Evolutionary conservation across 2,329 filamentous ascomycete species (phyloP), one percentile per base, ranked within the genome.

Genomic region (Lecanoromycetidae sp.): DNA sequence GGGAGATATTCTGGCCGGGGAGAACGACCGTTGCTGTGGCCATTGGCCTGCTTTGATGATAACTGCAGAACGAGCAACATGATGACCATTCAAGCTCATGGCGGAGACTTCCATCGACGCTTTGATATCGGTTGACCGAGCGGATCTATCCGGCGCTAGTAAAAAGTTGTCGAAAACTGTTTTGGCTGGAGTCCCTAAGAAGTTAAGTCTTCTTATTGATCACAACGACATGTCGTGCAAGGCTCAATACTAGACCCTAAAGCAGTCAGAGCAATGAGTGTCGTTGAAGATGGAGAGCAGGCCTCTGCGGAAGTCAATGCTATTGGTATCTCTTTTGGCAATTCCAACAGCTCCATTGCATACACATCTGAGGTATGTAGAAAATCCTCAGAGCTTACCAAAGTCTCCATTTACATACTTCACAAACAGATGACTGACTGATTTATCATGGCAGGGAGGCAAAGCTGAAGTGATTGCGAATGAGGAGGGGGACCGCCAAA

Each of bases 381-480:
- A n/a, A 20, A 13, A 10, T 8, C 8, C 20, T 26, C 3, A 7
- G n/a, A n/a, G n/a, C n/a, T n/a, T n/a, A n/a, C n/a, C n/a, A n/a
- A n/a, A n/a, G n/a, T n/a, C n/a, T n/a, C n/a, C 15, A 5, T 19
- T 32, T 26, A 5, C 13, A 19, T 1, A 4, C 4, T 27, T 13
- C 13, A 3, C 17, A 26, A 15, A 5, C 2, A 6, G 20, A 8
- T 7, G 4, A 29, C 35, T 50, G 25, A 50, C 26, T 22, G 15
- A 3, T 2, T 23, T 12, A 13, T 46, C 15, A 40, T 45, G 54
- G 45, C 54, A 77, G 74, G 90, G 96, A 61, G 90, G 93, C 68
- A 94, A 93, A 74, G 82, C 87, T 55, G 87, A 95, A 66, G 90
- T 98, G 55, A 96, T 98, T 70, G 91, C 91, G 62, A 96, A 98